Percentiles rank a stretch among this genome's conserved stretches.
Evolutionary conservation across 192 early-diverging fungal genomes (phyloP).

Genomic region (Rhizoclosmatium globosum): DNA sequence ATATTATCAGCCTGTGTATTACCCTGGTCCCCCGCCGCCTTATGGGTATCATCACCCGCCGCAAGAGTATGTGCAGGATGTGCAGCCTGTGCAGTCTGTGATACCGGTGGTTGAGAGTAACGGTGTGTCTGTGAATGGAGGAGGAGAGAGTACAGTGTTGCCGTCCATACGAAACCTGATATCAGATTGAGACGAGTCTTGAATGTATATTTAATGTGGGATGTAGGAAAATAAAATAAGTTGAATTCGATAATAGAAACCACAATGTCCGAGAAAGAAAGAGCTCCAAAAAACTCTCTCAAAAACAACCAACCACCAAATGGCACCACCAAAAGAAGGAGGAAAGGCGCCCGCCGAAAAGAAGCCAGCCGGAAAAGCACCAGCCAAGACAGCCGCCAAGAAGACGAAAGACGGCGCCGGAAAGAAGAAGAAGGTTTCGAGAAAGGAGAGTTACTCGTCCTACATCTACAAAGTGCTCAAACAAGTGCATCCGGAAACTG

Average conservation of each 20-base stretch:
- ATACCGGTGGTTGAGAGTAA: slow-evolving; percentile 1
- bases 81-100: neutral
- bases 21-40: neutral
- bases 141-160: slow-evolving; percentile 7
- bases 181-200: slow-evolving; percentile 16
- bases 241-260: neutral
- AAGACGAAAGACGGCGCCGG: slow-evolving; percentile 64
- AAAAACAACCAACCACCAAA: neutral
- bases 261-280: neutral
- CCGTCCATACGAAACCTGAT: slow-evolving; percentile 37
- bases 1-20: neutral
- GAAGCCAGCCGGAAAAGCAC: slow-evolving; percentile 67
- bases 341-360: slow-evolving; percentile 33
- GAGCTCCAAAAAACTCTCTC: neutral
- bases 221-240: neutral
- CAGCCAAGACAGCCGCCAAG: slow-evolving; percentile 81
- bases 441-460: slow-evolving; percentile 91
- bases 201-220: neutral
- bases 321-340: neutral
- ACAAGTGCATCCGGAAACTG: slow-evolving; percentile 97
- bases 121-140: neutral
- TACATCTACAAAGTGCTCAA: slow-evolving; percentile 98
- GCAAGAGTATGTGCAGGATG: neutral
- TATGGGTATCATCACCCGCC: slow-evolving; percentile 16
- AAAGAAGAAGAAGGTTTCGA: slow-evolving; percentile 66